Evolutionary conservation across 345 rosid species (phyloP).

Genomic region (Corchorus capsularis): DNA sequence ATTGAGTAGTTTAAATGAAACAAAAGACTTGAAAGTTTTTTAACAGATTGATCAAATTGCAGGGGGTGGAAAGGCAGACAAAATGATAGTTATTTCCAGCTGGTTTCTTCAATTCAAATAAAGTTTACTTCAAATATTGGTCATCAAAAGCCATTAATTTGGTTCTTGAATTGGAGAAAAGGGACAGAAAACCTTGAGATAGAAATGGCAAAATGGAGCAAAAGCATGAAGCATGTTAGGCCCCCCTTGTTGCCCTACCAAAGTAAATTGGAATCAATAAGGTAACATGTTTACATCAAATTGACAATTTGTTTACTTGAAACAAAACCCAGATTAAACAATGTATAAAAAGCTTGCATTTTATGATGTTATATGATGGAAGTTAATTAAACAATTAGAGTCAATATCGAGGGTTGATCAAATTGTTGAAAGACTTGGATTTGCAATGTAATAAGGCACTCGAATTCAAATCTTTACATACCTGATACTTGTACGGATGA

Average conservation of each 20-base stretch:
- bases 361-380: no score
- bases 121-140: background rate
- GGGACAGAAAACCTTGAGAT: background rate
- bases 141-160: background rate
- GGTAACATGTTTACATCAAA: background rate
- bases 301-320: background rate
- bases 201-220: background rate
- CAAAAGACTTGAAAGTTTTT: background rate
- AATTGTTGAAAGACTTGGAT: no score
- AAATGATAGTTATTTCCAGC: background rate
- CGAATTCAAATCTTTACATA: no score
- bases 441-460: no score
- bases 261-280: background rate
- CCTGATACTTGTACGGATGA: no score
- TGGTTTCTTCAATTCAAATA: background rate
- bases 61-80: background rate
- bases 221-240: slow-evolving; percentile 9
- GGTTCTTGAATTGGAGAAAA: background rate
- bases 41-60: background rate
- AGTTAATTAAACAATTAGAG: no score
- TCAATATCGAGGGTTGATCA: no score
- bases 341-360: background rate
- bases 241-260: slow-evolving; percentile 10
- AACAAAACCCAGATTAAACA: no score
- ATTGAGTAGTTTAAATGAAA: background rate